Evolutionary conservation across 139 green algal genomes (phyloP), one percentile per base, ranked within the genome.

Genomic region (Asterochloris sp.): DNA sequence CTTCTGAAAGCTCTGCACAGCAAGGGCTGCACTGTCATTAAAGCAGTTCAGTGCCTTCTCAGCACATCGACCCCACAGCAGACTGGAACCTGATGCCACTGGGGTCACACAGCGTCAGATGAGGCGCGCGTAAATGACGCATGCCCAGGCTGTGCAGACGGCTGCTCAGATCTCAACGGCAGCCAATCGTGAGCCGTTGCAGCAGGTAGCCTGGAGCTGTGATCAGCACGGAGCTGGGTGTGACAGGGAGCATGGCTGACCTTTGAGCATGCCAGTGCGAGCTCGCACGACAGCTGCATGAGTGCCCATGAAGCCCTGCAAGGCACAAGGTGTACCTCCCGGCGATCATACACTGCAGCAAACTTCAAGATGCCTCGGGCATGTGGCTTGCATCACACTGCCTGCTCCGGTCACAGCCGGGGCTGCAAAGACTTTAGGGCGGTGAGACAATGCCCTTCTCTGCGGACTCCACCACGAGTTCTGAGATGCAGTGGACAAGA

Each of bases 221-320:
- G 17, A 8, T 24, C 66, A 71, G 66, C 66, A 26, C 19, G 2
- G 19, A 4, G 66, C 66, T 24, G 21, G 21, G 19, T 71, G 17
- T 26, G 21, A 26, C 66, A 71, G 66, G 66, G 38, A 54, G 66
- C 21, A 0, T 6, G 29, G 1, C 27, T 17, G 13, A 80, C 76
- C 76, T 80, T 80, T 80, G 21, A 80, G 76, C 67, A 64, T n/a
- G 11, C 60, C 76, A 13, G 16, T 80, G 60, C 68, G 60, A n/a
- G 67, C 60, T 11, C 67, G 68, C 0, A 80, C 24, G 11, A 80
- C 76, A 54, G 76, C 76, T 24, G 76, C 76, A 26, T 80, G 76
- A 9, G 68, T 62, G 60, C 67, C 19, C 76, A 80, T 80, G 60
- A 80, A 80, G 60, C 76, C 76, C 38, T 80, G 24, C 47, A 62